Percentiles rank a stretch among this genome's conserved stretches.
Evolutionary conservation across 257 asterid species (phyloP).

Genomic region (Solanum megistacrolobum): DNA sequence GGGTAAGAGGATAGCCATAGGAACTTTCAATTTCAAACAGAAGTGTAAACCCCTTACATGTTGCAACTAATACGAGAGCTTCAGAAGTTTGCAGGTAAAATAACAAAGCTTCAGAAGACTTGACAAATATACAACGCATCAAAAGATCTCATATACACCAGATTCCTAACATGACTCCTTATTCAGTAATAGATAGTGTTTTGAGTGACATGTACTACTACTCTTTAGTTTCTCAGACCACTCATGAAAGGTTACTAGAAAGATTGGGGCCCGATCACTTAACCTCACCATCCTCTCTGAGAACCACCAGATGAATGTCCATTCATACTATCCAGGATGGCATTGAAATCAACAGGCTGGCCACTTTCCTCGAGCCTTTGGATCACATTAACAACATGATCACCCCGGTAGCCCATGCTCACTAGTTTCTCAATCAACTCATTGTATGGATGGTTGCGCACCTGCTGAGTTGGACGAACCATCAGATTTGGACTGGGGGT

Average conservation of each 20-base stretch:
- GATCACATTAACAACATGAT: conserved; percentile 53
- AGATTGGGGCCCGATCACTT: neutral
- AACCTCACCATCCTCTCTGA: conserved; percentile 79
- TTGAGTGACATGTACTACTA: neutral
- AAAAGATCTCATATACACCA: neutral
- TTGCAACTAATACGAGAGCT: neutral
- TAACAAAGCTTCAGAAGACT: conserved; percentile 1
- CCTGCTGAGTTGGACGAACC: conserved; percentile 37
- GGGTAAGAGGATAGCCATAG: neutral
- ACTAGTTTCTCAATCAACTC: conserved; percentile 83
- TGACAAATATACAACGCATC: conserved; percentile 5
- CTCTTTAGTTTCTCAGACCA: neutral
- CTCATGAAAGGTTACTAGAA: neutral
- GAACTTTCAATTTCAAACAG: neutral
- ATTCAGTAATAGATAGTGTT: neutral
- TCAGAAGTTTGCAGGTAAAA: neutral
- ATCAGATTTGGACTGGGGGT: conserved; percentile 30
- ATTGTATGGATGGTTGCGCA: conserved; percentile 53
- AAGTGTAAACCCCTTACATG: neutral
- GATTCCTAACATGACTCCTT: neutral
- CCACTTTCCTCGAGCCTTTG: conserved; percentile 93
- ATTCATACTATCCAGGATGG: conserved; percentile 71
- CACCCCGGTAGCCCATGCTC: conserved; percentile 85
- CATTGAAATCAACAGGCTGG: conserved; percentile 69
- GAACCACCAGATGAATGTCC: conserved; percentile 70